A percentile compares a stretch with the other conserved stretches of the same genome.
phyloP scores from a whole-genome alignment of 2,329 filamentous ascomycete species.

The Drechslerella dactyloides region DNA sequence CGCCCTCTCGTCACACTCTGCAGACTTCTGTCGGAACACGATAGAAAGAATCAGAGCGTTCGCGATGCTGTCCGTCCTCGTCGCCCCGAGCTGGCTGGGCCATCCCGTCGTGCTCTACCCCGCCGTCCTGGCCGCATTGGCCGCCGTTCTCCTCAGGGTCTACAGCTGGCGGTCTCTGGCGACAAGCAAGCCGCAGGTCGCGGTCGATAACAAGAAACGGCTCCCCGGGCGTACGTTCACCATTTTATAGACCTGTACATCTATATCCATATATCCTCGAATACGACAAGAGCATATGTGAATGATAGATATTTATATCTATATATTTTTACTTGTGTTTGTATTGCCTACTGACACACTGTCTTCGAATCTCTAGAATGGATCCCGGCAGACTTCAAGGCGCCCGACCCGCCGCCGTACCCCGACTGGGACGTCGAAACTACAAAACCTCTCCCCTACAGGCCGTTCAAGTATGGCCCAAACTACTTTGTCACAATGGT shows the following conservation, averaged over 20 bases:
- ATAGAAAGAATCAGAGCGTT: too few relatives aligned
- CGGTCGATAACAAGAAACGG: too few relatives aligned
- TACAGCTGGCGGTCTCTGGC: constrained; percentile 2
- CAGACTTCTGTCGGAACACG: too few relatives aligned
- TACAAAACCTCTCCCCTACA: constrained; percentile 77
- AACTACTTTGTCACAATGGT: constrained; percentile 55
- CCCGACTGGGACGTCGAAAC: constrained; percentile 70
- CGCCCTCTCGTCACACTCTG: too few relatives aligned
- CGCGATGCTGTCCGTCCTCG: background rate
- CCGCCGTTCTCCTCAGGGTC: background rate
- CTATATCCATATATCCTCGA: too few relatives aligned
- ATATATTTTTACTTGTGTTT: background rate
- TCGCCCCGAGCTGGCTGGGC: background rate
- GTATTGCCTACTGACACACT: background rate
- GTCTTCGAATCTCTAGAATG: constrained; percentile 59
- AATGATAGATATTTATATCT: too few relatives aligned
- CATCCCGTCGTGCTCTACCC: constrained; percentile 16
- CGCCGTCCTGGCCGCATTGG: constrained; percentile 5
- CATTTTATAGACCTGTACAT: too few relatives aligned
- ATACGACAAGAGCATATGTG: too few relatives aligned
- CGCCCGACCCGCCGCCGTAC: constrained; percentile 68
- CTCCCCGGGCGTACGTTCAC: constrained; percentile 15
- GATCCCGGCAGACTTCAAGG: constrained; percentile 66
- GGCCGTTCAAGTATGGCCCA: constrained; percentile 78
- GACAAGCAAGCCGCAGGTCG: background rate